These are phyloP conservation scores for Talaromyces thailandensis DNA, from an alignment of 495 filamentous ascomycete species.

Conservation along the genomic window DNA sequence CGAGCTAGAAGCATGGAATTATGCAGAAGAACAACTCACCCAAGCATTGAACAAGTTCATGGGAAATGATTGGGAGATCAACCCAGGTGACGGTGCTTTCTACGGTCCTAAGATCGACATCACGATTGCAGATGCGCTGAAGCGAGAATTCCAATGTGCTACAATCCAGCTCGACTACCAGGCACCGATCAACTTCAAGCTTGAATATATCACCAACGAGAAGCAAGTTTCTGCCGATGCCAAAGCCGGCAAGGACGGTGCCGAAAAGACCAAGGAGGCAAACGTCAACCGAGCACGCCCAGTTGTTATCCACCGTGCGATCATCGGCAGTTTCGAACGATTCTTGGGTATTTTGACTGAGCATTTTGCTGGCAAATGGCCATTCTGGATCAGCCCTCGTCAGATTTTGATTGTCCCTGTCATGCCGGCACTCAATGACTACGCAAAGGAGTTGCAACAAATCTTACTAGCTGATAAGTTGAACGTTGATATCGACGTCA, in stretches of 20 bases:
- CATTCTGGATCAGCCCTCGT: slow-evolving; percentile 91
- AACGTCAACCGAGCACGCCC: slow-evolving; percentile 74
- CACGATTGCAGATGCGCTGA: slow-evolving; percentile 71
- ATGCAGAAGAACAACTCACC: slow-evolving; percentile 71
- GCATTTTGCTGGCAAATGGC: slow-evolving; percentile 97
- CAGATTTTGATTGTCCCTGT: slow-evolving; percentile 91
- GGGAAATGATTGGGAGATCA: slow-evolving; percentile 74
- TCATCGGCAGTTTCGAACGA: slow-evolving; percentile 87
- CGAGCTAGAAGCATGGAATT: slow-evolving; percentile 77
- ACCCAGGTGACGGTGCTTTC: slow-evolving; percentile 92
- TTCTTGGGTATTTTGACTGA: slow-evolving; percentile 91
- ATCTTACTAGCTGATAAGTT: slow-evolving; percentile 46
- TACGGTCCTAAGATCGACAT: slow-evolving; percentile 97
- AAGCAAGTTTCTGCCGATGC: slow-evolving; percentile 32
- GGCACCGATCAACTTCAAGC: slow-evolving; percentile 72
- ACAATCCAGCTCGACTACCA: slow-evolving; percentile 98
- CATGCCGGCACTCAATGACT: slow-evolving; percentile 74
- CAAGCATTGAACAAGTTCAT: slow-evolving; percentile 71
- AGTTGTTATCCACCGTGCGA: slow-evolving; percentile 95
- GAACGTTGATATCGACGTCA: slow-evolving; percentile 79
- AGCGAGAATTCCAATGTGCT: slow-evolving; percentile 79
- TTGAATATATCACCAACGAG: slow-evolving; percentile 74
- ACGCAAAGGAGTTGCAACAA: slow-evolving; percentile 71
- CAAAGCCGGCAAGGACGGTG: slow-evolving; percentile 20
- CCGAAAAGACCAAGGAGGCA: slow-evolving; percentile 23